A percentile compares a stretch with the other conserved stretches of the same genome.
These are phyloP conservation scores for Leavenworthia alabamica DNA, from an alignment of 345 rosid genomes.

Conservation along the genomic window DNA sequence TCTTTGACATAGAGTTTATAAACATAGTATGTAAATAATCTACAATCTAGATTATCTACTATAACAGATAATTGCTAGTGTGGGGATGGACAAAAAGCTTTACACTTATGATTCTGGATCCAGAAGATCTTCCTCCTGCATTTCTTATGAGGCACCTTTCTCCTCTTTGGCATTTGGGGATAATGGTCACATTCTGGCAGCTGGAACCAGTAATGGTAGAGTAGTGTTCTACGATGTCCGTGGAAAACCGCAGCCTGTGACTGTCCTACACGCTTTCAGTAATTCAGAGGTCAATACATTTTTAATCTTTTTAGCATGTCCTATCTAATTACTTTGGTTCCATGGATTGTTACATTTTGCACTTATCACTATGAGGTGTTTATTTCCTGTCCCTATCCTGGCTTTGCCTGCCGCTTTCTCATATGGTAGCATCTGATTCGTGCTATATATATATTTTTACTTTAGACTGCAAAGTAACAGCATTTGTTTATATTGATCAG, in stretches of 20 bases:
- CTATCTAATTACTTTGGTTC: not conserved
- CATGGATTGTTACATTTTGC: slow-evolving; percentile 1
- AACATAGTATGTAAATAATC: slow-evolving; percentile 6
- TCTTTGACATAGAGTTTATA: slow-evolving; percentile 6
- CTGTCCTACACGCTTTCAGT: slow-evolving; percentile 83
- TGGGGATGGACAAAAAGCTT: slow-evolving; percentile 93
- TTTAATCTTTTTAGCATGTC: slow-evolving; percentile 1
- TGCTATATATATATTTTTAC: not conserved
- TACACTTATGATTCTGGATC: slow-evolving; percentile 87
- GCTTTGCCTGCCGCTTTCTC: not conserved
- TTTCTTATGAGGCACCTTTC: slow-evolving; percentile 84
- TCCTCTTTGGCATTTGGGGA: slow-evolving; percentile 93
- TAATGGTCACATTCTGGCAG: slow-evolving; percentile 84
- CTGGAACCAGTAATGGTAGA: slow-evolving; percentile 88
- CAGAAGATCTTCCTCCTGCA: slow-evolving; percentile 64
- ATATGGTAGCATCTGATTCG: too few relatives aligned
- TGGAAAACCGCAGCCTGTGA: slow-evolving; percentile 79
- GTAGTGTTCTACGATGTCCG: slow-evolving; percentile 95
- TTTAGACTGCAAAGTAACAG: slow-evolving; percentile 1
- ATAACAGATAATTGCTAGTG: slow-evolving; percentile 77
- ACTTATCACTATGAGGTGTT: not conserved
- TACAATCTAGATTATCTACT: slow-evolving; percentile 11
- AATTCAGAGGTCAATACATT: slow-evolving; percentile 67
- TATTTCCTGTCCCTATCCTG: not conserved
- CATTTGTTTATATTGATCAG: slow-evolving; percentile 33